These are phyloP conservation scores for Curvularia eragrostidis DNA, from an alignment of 2,329 filamentous ascomycete genomes.

Conservation along the genomic window DNA sequence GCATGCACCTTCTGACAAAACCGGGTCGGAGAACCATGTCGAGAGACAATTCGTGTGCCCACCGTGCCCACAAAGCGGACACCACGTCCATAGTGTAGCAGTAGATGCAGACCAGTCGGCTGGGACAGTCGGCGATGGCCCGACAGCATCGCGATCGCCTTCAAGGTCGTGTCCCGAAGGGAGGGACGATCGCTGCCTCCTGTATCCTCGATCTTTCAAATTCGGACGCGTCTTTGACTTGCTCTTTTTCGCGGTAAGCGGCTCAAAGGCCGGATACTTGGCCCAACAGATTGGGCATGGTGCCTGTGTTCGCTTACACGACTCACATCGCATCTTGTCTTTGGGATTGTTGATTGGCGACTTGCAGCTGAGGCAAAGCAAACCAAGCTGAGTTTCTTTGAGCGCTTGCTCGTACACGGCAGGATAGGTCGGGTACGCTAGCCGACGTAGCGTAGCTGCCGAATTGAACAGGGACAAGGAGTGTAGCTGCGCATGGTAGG, in stretches of 20 bases:
- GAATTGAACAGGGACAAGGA: conserved; percentile 56
- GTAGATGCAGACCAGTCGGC: conserved; percentile 32
- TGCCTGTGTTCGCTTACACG: conserved; percentile 54
- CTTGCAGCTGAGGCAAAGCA: conserved; percentile 64
- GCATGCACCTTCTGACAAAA: conserved; percentile 60
- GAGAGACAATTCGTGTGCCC: conserved; percentile 65
- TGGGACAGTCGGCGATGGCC: conserved; percentile 32
- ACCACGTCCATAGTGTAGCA: conserved; percentile 61
- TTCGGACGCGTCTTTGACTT: conserved; percentile 34
- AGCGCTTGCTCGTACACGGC: conserved; percentile 64
- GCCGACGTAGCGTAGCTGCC: conserved; percentile 63
- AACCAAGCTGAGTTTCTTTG: conserved; percentile 61
- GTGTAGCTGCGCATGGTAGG: conserved; percentile 64
- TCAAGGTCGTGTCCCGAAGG: conserved; percentile 20
- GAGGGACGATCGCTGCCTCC: conserved; percentile 37
- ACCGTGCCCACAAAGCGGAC: conserved; percentile 66
- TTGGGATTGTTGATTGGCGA: conserved; percentile 61
- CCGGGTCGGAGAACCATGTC: conserved; percentile 60
- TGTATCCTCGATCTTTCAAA: conserved; percentile 32
- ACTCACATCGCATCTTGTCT: conserved; percentile 60
- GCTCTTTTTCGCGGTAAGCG: conserved; percentile 39
- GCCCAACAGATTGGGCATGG: conserved; percentile 55
- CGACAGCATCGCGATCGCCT: conserved; percentile 22
- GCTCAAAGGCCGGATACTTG: conserved; percentile 52
- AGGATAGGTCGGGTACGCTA: conserved; percentile 62